Evolutionary conservation across 805 yeast species (phyloP).

Genomic region (Ogataea ganodermae): DNA sequence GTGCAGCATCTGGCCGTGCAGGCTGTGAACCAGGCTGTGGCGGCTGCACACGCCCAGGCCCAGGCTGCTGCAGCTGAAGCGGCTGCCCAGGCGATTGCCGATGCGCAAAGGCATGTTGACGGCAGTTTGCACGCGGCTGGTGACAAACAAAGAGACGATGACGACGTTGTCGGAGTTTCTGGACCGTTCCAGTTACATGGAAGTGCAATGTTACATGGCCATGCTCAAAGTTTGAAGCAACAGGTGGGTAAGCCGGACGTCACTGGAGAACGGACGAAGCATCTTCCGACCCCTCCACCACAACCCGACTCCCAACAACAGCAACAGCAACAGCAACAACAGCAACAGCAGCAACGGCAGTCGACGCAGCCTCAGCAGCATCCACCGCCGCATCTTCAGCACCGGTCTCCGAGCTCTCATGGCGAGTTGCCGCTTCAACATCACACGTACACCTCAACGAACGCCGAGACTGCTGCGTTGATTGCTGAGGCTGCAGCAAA

Average conservation of each 20-base stretch:
- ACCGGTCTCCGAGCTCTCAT: neutral
- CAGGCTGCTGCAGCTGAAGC: constrained; percentile 28
- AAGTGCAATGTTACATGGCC: neutral
- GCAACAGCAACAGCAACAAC: neutral
- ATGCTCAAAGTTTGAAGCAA: neutral
- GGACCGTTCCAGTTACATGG: neutral
- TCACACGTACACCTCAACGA: constrained; percentile 14
- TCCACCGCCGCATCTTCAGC: neutral
- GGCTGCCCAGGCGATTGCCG: constrained; percentile 16
- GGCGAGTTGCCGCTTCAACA: constrained; percentile 7
- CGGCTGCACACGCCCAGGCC: constrained; percentile 26
- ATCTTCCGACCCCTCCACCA: constrained; percentile 17
- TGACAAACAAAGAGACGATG: neutral
- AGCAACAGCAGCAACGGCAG: constrained; percentile 1
- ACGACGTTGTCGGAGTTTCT: neutral
- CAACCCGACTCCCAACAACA: constrained; percentile 9
- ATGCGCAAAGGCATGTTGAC: constrained; percentile 26
- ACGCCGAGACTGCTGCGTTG: constrained; percentile 41
- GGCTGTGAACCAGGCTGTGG: constrained; percentile 31
- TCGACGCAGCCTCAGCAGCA: neutral
- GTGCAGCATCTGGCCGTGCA: constrained; percentile 36
- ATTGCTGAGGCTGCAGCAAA: constrained; percentile 46
- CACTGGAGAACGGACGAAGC: constrained; percentile 3
- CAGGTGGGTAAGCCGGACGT: neutral
- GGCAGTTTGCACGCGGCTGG: neutral